phyloP scores from a whole-genome alignment of 2,329 filamentous ascomycete genomes.

The Clarireedia sp. region DNA sequence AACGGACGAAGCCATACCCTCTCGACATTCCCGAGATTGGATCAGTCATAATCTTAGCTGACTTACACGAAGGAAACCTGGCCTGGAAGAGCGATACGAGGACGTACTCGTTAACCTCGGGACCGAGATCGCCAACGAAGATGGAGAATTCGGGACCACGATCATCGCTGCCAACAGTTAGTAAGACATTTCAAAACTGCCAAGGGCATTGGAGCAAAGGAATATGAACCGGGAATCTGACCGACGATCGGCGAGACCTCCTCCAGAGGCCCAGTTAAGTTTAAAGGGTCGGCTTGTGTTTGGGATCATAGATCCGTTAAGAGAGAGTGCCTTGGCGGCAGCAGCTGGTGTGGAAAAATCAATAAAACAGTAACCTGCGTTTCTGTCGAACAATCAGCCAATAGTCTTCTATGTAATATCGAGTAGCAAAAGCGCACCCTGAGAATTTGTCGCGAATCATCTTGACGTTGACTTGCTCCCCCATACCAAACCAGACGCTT shows the following conservation, averaged over 20 bases:
- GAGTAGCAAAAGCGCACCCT: conserved; percentile 53
- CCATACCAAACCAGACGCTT: conserved; percentile 83
- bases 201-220: conserved; percentile 13
- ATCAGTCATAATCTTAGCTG: conserved; percentile 99
- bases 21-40: conserved; percentile 96
- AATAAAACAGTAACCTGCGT: conserved; percentile 97
- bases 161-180: conserved; percentile 62
- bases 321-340: conserved; percentile 79
- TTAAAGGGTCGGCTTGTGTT: conserved; percentile 96
- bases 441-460: conserved; percentile 99
- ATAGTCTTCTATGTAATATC: background rate
- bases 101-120: conserved; percentile 98
- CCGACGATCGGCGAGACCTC: conserved; percentile 89
- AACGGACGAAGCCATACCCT: conserved; percentile 95
- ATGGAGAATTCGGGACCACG: conserved; percentile 94
- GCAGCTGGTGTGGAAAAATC: conserved; percentile 80
- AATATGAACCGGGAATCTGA: conserved; percentile 38
- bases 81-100: conserved; percentile 94
- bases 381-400: conserved; percentile 44
- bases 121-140: conserved; percentile 95
- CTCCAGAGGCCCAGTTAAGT: conserved; percentile 98
- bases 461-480: conserved; percentile 95
- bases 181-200: conserved; percentile 7
- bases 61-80: conserved; percentile 96
- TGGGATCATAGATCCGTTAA: conserved; percentile 84